phyloP scores from a whole-genome alignment of 768 basidiomycete genomes.

The Hygrophoropsis aurantiaca region DNA sequence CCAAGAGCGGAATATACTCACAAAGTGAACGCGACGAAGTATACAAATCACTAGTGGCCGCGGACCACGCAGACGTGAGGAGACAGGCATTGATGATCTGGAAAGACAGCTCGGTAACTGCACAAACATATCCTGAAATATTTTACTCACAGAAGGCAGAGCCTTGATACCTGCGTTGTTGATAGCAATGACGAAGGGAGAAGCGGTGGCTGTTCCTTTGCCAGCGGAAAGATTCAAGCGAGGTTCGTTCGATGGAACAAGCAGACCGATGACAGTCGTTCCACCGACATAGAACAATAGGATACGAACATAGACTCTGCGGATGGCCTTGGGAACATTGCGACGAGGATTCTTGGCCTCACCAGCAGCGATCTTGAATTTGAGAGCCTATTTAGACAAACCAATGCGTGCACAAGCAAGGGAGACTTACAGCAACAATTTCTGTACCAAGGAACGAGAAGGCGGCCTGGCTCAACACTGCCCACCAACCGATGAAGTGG shows the following conservation, averaged over 20 bases:
- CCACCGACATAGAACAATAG: conserved; percentile 75
- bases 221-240: conserved; percentile 44
- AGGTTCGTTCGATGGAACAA: conserved; percentile 71
- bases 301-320: conserved; percentile 73
- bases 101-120: neutral
- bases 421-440: conserved; percentile 74
- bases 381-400: conserved; percentile 7
- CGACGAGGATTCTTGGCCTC: conserved; percentile 86
- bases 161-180: conserved; percentile 80
- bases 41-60: conserved; percentile 86
- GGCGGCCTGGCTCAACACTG: conserved; percentile 81
- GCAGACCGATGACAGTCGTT: conserved; percentile 76
- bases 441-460: conserved; percentile 95
- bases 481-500: conserved; percentile 71
- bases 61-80: conserved; percentile 90
- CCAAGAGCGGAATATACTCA: conserved; percentile 34
- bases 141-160: conserved; percentile 66
- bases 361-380: conserved; percentile 71
- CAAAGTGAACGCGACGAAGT: conserved; percentile 86
- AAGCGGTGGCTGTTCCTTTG: conserved; percentile 63
- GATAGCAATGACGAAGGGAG: conserved; percentile 93
- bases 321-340: conserved; percentile 56
- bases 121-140: conserved; percentile 1
- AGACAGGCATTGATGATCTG: conserved; percentile 82
- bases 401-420: neutral